phyloP scores from a whole-genome alignment of 371 early-diverging fungal genomes.

The Mortierella sp. region DNA sequence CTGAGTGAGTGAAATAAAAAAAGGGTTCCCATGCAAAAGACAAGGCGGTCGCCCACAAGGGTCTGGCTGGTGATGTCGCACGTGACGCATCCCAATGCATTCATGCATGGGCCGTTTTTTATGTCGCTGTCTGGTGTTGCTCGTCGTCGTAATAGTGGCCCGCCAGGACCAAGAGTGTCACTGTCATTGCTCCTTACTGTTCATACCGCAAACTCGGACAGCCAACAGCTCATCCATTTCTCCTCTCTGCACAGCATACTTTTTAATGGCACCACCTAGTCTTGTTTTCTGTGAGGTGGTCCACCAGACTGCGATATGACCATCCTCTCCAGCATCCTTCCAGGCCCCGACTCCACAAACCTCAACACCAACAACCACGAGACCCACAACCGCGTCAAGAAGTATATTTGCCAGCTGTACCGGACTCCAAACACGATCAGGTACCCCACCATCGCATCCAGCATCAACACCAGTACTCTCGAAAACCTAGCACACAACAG shows the following conservation, averaged over 20 bases:
- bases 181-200: not conserved
- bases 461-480: constrained; percentile 15
- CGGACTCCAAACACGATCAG: constrained; percentile 33
- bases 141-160: too few species aligned
- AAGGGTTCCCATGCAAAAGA: not conserved
- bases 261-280: not conserved
- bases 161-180: not conserved
- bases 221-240: too few species aligned
- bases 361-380: constrained; percentile 28
- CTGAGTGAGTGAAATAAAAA: not conserved
- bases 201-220: too few species aligned
- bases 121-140: too few species aligned
- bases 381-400: constrained; percentile 21
- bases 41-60: not conserved
- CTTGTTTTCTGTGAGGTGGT: not conserved
- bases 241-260: too few species aligned
- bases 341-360: constrained; percentile 6
- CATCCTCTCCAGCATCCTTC: not conserved
- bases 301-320: not conserved
- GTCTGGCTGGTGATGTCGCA: too few species aligned
- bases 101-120: too few species aligned
- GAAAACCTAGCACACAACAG: constrained; percentile 16
- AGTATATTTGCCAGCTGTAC: constrained; percentile 43
- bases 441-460: constrained; percentile 29
- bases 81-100: too few species aligned